Conservation (phyloP, 805 yeast genomes). For the Sugiyamaella lignohabitans region DNA sequence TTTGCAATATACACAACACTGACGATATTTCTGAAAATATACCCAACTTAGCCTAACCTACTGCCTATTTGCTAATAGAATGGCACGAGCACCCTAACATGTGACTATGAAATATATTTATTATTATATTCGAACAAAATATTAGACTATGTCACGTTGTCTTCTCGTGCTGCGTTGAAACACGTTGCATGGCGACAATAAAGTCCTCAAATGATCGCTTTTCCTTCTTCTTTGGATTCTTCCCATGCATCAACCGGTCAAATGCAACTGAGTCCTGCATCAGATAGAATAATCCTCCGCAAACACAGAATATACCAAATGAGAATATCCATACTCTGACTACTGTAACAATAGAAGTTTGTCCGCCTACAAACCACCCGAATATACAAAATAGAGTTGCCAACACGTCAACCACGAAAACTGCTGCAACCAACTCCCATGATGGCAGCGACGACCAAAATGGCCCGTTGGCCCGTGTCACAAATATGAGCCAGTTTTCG, state of each 20-base stretch:
- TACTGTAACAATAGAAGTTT: constrained; percentile 93
- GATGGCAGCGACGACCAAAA: constrained; percentile 97
- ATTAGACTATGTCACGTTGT: no score
- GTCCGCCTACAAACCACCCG: constrained; percentile 98
- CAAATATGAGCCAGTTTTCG: constrained; percentile 95
- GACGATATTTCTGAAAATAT: no score
- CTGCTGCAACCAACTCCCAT: constrained; percentile 96
- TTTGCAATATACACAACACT: no score
- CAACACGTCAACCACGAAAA: constrained; percentile 77
- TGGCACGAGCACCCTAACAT: no score
- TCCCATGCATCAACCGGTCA: constrained; percentile 28
- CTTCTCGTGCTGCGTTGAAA: constrained; percentile 61
- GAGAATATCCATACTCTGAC: constrained; percentile 94
- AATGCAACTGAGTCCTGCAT: constrained; percentile 55
- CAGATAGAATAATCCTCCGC: constrained; percentile 94
- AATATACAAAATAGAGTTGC: constrained; percentile 89
- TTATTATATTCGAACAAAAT: no score
- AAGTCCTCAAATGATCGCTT: constrained; percentile 52
- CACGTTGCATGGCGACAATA: constrained; percentile 58
- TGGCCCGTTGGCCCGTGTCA: constrained; percentile 96
- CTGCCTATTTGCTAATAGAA: no score
- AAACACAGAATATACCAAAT: constrained; percentile 91
- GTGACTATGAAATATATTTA: no score
- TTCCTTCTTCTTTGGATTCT: constrained; percentile 31
- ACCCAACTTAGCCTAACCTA: no score